Percentiles rank a stretch among this genome's conserved stretches.
Conservation (phyloP, 257 asterid genomes). For the Solanum pennellii region DNA sequence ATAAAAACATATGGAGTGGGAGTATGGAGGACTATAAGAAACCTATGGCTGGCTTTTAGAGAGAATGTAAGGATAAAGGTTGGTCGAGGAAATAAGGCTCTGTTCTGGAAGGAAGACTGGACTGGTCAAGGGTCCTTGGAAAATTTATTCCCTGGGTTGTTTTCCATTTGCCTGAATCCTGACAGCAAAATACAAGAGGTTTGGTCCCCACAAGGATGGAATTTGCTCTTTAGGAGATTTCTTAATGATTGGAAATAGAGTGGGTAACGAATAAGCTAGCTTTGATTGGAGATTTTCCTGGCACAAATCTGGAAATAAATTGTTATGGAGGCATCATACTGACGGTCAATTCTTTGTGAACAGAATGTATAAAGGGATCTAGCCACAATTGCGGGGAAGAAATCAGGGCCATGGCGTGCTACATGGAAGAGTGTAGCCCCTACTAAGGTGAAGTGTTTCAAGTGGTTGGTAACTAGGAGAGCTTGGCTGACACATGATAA, state of each 20-base stretch:
- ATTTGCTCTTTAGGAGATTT: background rate
- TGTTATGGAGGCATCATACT: background rate
- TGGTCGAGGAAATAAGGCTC: background rate
- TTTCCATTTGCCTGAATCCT: background rate
- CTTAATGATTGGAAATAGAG: background rate
- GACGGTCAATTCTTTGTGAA: background rate
- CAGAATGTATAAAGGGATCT: background rate
- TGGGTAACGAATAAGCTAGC: background rate
- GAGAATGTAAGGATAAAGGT: background rate
- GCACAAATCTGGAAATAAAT: background rate
- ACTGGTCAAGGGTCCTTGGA: background rate
- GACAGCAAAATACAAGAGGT: background rate
- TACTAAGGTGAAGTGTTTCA: background rate
- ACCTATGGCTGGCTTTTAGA: background rate
- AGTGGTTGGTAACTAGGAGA: background rate
- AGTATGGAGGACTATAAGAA: background rate
- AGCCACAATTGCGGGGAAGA: background rate
- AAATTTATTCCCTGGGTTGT: background rate
- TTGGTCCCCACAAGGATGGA: background rate
- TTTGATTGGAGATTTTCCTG: background rate
- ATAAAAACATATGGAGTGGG: background rate
- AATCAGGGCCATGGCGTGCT: background rate
- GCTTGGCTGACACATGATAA: background rate
- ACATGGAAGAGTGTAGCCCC: background rate
- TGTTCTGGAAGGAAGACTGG: background rate